Base-by-base conservation (phyloP, 768 basidiomycete genomes). In the Leccinum barrowsii region DNA sequence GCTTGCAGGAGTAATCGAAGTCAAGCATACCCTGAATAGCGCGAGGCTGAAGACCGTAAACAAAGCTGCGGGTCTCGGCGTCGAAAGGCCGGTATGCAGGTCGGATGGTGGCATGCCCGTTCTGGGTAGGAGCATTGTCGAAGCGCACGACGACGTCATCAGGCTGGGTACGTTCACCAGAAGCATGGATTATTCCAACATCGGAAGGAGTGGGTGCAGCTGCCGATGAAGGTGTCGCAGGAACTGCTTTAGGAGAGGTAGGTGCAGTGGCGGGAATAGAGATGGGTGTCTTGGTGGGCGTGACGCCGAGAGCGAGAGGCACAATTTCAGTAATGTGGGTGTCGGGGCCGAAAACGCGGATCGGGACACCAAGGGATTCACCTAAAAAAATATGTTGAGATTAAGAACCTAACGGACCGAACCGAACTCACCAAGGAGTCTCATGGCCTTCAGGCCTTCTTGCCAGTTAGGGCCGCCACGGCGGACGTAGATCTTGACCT, bases 401-500 rank as follows among this genome's bases (percentile, higher is more conserved):
- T 4, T 7, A 2, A 5, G 49, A 8, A 13, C 4, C 22, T 15
- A 48, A 48, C 22, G 8, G 34, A 50, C 26, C 17, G 10, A 51
- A 17, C 7, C 30, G 42, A 28, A 59, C 65, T 21, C 74, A 72
- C 71, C 97, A 67, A 98, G 91, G 24, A 98, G 82, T 59, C 94
- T 87, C 94, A 99, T 98, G 50, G 97, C 97, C 80, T 98, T 97
- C 74, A 98, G 85, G 70, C 89, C 89, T 71, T 98, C 96, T 80
- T 99, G 97, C 82, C 97, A 99, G 84, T 98, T 99, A 61, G 97
- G 97, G 13, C 96, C 96, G 74, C 95, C 96, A 72, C 96, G 94
- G 68, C 96, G 92, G 51, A 98, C 94, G 70, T 91, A 99, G 77
- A 98, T 98, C 76, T 86, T 88, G 76, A 98, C 95, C 56, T 85